phyloP scores from a whole-genome alignment of 1,284 basidiomycete species.

The Tranzscheliella williamsii region DNA sequence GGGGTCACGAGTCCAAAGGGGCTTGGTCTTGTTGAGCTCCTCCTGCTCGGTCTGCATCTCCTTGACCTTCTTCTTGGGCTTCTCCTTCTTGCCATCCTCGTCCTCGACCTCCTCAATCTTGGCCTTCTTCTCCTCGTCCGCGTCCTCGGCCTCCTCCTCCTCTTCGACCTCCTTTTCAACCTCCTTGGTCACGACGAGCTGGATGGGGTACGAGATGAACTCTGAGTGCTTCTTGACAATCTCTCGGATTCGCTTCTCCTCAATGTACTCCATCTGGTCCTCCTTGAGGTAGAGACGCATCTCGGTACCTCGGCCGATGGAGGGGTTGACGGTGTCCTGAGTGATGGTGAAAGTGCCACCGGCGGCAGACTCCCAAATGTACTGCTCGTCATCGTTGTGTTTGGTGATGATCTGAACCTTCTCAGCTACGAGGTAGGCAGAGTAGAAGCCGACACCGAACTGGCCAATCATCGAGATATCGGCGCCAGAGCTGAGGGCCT shows the following conservation, averaged over 20 bases:
- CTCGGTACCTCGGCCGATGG: slow-evolving; percentile 92
- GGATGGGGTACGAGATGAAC: slow-evolving; percentile 99
- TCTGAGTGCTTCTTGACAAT: slow-evolving; percentile 99
- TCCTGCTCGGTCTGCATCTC: slow-evolving; percentile 72
- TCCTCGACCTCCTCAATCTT: slow-evolving; percentile 80
- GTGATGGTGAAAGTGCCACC: slow-evolving; percentile 99
- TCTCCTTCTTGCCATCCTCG: slow-evolving; percentile 70
- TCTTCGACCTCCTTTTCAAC: slow-evolving; percentile 92
- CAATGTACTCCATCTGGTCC: slow-evolving; percentile 97
- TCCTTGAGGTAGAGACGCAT: slow-evolving; percentile 96
- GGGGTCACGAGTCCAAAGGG: slow-evolving; percentile 98
- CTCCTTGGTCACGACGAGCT: slow-evolving; percentile 98
- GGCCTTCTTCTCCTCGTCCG: slow-evolving; percentile 72
- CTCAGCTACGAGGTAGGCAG: slow-evolving; percentile 97
- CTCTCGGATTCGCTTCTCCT: slow-evolving; percentile 99
- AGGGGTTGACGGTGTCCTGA: slow-evolving; percentile 82
- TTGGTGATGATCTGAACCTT: slow-evolving; percentile 98
- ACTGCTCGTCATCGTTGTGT: slow-evolving; percentile 99
- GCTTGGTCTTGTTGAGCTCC: slow-evolving; percentile 99
- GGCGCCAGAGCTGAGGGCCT: slow-evolving; percentile 90
- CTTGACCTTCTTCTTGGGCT: slow-evolving; percentile 90
- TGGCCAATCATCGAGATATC: slow-evolving; percentile 67
- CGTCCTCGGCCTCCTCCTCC: slow-evolving; percentile 65
- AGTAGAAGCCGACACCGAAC: slow-evolving; percentile 99
- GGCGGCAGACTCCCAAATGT: slow-evolving; percentile 99